Evolutionary conservation across 176 grass and related monocot genomes (phyloP), one percentile per base, ranked within the genome.

Genomic region (Oryza nivara): DNA sequence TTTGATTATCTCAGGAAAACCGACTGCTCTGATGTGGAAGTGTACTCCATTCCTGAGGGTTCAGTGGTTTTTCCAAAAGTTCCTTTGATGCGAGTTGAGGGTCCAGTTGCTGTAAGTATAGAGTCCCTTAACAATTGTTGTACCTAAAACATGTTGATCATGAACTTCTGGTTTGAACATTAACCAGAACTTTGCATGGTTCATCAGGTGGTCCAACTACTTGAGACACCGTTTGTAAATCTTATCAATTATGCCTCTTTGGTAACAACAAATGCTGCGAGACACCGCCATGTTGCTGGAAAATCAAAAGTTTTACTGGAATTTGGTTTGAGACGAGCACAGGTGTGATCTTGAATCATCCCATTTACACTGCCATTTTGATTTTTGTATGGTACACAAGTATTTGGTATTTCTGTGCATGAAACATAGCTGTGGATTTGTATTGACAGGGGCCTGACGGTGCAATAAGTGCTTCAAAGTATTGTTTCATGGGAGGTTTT

Each of bases 401-500:
- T 32, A 82, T 71, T 68, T 81, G 11, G 43, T 89, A 74, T 47
- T 38, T 73, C 46, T n/a, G 23, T 64, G 5, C 69, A 65, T 83
- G 56, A 84, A 38, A 67, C 63, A 61, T 80, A 74, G 5, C 20
- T 82, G 54, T 32, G 22, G 46, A 76, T 78, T 77, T 88, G 64
- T 70, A 80, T 79, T 89, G 77, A 17, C 81, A 99, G 91, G 96
- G 96, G 22, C 96, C 93, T 65, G 96, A 99, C 94, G 96, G 96
- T n/a, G 96, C 93, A 70, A 96, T 99, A 91, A 99, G 96, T 84
- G 93, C 96, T 76, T 99, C 96, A 78, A 99, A 90, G 85, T 99
- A 99, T 83, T 94, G 93, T 85, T 98, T 92, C 78, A 91, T 99
- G 54, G 96, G 96, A 77, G 96, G 93, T 66, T 99, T 99, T 88